Conservation (phyloP, 805 yeast genomes). For the Wickerhamomyces ciferrii region DNA sequence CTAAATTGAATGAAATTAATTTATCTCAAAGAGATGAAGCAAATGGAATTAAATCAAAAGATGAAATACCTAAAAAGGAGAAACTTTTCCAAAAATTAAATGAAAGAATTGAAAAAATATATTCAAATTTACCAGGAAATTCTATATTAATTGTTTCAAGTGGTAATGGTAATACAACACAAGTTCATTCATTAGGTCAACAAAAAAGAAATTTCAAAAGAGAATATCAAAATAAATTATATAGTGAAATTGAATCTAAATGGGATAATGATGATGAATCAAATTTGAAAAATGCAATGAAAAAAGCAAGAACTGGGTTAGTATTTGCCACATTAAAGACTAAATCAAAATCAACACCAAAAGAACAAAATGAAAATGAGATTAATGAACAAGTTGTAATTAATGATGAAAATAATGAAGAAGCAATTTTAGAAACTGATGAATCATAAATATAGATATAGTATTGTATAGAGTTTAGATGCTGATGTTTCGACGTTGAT, state of each 20-base stretch:
- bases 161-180: conserved; percentile 55
- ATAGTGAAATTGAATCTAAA: conserved; percentile 36
- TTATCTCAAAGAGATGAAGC: conserved; percentile 6
- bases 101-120: conserved; percentile 40
- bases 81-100: conserved; percentile 27
- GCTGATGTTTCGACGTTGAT: no score
- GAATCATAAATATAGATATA: not conserved
- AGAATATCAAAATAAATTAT: conserved; percentile 35
- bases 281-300: conserved; percentile 40
- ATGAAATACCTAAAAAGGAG: conserved; percentile 2
- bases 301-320: conserved; percentile 54
- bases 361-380: not conserved
- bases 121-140: conserved; percentile 47
- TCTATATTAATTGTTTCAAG: conserved; percentile 58
- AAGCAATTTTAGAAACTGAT: not conserved
- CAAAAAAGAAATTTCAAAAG: conserved; percentile 37
- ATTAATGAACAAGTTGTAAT: not conserved
- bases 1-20: conserved; percentile 49
- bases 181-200: conserved; percentile 39
- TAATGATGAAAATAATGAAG: not conserved
- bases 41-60: not conserved
- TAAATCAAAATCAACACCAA: no score
- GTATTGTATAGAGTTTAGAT: no score
- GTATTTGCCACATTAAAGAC: conserved; percentile 30
- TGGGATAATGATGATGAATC: conserved; percentile 50